phyloP scores from a whole-genome alignment of 2,329 filamentous ascomycete species.

The Hypoxylon sp. region DNA sequence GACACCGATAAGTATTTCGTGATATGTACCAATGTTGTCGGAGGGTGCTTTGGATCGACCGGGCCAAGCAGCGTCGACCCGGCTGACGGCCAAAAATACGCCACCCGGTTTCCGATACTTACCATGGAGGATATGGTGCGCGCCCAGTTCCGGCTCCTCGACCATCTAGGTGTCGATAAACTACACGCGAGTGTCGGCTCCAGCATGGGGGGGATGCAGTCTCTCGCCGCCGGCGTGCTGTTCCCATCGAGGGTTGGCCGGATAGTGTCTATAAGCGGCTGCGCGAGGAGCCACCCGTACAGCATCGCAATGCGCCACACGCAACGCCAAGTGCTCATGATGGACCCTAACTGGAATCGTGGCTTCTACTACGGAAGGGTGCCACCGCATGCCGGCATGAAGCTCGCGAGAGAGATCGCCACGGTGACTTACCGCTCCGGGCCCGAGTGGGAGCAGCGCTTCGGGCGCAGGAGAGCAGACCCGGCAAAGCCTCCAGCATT shows the following conservation, averaged over 20 bases:
- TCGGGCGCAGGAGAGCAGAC: constrained; percentile 87
- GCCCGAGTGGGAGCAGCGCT: constrained; percentile 96
- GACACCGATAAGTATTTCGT: constrained; percentile 93
- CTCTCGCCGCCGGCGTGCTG: constrained; percentile 82
- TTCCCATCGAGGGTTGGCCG: constrained; percentile 83
- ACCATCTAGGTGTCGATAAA: constrained; percentile 76
- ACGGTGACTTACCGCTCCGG: constrained; percentile 97
- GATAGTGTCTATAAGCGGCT: constrained; percentile 90
- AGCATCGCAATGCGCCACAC: constrained; percentile 99
- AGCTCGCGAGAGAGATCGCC: constrained; percentile 94
- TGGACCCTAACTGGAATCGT: constrained; percentile 96
- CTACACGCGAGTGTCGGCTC: constrained; percentile 93
- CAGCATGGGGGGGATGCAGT: constrained; percentile 99
- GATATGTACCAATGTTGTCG: constrained; percentile 96
- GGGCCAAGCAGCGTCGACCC: constrained; percentile 90
- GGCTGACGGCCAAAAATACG: constrained; percentile 85
- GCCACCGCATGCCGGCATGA: constrained; percentile 96
- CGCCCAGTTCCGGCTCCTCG: constrained; percentile 89
- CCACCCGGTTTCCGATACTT: constrained; percentile 92
- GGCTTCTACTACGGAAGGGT: constrained; percentile 92
- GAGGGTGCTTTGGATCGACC: constrained; percentile 94
- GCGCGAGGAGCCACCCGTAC: constrained; percentile 93
- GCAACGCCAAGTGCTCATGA: constrained; percentile 97
- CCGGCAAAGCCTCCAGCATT: constrained; percentile 85
- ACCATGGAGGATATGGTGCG: constrained; percentile 98